Base-by-base conservation (phyloP, 2,329 filamentous ascomycete species). In the Aspergillus nomiae region DNA sequence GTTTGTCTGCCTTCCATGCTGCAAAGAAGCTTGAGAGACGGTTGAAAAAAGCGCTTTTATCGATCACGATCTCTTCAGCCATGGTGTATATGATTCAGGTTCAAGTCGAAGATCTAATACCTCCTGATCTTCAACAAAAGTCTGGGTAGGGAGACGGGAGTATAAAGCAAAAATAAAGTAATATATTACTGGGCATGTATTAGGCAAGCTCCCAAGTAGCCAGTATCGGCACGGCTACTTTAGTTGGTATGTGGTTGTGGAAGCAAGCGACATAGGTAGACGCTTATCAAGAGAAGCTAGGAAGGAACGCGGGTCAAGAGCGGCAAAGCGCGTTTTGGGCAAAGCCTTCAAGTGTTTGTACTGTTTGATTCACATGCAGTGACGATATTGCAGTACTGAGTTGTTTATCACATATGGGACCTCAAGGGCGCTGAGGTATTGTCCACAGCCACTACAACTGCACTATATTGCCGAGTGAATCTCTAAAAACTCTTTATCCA, bases 1-100 rank as follows among this genome's bases (percentile, higher is more conserved):
- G 91, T 84, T 96, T 94, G 85, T 98, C 94, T 73, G 91, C 89
- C 85, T 97, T 98, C 95, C 96, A 99, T 82, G 92, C 89, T 72
- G 91, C 89, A 77, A 94, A 87, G 74, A 99, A 90, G 76, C 90
- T 90, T 70, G 90, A 90, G 70, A 98, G 86, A 76, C 95, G 94
- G 83, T 95, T 94, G 80, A 97, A 94, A 84, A 99, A 99, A 78
- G 89, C 85, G 80, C 90, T 90, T 83, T 90, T 92, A 84, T 98
- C 94, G 84, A 99, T 97, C 82, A 92, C 92, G 82, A 99, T 96
- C 81, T 96, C 92, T 75, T 89, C 87, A 71, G 85, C 85, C 88
- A 90, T 90, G 56, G 53, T 73, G 68, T 59, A 34, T 28, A 57
- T 60, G 55, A 48, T n/a, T 55, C 24, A 9, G 64, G 59, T 55